Percentiles rank a stretch among this genome's conserved stretches.
phyloP scores from a whole-genome alignment of 2,329 filamentous ascomycete species.

The Cladosporium sp. region DNA sequence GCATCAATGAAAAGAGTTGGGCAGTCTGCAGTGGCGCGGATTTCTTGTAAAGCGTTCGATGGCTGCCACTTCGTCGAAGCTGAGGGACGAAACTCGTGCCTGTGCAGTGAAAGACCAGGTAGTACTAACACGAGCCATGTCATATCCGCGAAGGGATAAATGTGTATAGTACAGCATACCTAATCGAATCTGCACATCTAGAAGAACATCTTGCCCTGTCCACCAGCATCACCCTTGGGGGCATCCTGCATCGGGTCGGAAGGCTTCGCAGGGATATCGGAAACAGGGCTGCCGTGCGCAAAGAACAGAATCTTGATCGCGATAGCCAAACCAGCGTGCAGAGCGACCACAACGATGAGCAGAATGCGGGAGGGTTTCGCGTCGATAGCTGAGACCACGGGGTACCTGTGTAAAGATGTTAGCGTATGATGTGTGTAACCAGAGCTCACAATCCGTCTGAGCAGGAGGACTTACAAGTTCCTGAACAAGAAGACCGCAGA shows the following conservation, averaged over 20 bases:
- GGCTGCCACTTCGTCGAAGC: too few species aligned
- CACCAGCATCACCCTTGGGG: conserved; percentile 5
- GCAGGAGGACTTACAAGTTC: conserved; percentile 65
- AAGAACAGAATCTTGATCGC: conserved; percentile 98
- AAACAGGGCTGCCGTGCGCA: conserved; percentile 51
- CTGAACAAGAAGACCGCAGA: conserved; percentile 81
- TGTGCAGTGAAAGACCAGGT: too few species aligned
- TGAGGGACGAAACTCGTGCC: too few species aligned
- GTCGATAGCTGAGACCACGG: conserved; percentile 89
- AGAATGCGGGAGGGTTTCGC: conserved; percentile 86
- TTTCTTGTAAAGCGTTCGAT: too few species aligned
- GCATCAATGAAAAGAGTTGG: too few species aligned
- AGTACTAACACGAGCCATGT: background rate
- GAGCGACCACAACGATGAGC: conserved; percentile 75
- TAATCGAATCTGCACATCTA: background rate
- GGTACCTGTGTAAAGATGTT: conserved; percentile 44
- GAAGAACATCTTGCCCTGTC: conserved; percentile 9
- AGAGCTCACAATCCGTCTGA: background rate
- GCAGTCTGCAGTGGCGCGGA: too few species aligned
- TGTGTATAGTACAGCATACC: background rate
- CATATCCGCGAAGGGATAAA: too few species aligned
- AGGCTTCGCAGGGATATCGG: conserved; percentile 10
- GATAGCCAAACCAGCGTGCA: conserved; percentile 87
- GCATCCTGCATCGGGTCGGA: conserved; percentile 19
- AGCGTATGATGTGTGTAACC: background rate